Evolutionary conservation across 2,329 filamentous ascomycete species (phyloP).

Genomic region (Chalara sp.): DNA sequence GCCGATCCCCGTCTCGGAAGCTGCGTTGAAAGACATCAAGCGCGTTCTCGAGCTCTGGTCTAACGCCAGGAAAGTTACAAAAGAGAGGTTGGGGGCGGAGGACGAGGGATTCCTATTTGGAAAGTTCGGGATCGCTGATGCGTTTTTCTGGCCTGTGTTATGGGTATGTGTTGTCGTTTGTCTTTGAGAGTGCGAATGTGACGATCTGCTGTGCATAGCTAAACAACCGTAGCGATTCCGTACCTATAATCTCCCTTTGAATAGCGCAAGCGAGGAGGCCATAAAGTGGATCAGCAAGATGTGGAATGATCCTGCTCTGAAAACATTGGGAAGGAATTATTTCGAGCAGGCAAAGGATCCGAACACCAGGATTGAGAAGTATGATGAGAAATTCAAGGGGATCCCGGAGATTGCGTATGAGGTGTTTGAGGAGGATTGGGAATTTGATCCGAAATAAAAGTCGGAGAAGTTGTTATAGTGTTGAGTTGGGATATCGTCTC

Average conservation of each 20-base stretch:
- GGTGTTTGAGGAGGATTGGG: slow-evolving; percentile 20
- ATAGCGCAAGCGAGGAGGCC: slow-evolving; percentile 17
- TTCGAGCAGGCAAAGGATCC: slow-evolving; percentile 21
- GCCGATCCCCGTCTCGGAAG: slow-evolving; percentile 15
- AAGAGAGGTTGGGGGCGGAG: slow-evolving; percentile 9
- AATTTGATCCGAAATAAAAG: not conserved
- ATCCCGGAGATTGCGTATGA: slow-evolving; percentile 15
- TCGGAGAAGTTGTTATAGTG: no score
- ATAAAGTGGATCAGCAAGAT: slow-evolving; percentile 24
- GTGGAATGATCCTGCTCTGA: slow-evolving; percentile 24
- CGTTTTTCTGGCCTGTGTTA: slow-evolving; percentile 27
- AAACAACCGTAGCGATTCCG: slow-evolving; percentile 18
- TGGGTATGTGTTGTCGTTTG: slow-evolving; percentile 18
- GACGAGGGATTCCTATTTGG: slow-evolving; percentile 25
- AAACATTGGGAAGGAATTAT: slow-evolving; percentile 17
- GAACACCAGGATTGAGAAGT: slow-evolving; percentile 14
- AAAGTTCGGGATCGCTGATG: slow-evolving; percentile 24
- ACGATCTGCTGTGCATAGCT: not conserved
- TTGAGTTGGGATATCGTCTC: no score
- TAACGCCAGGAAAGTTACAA: slow-evolving; percentile 11
- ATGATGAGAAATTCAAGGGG: slow-evolving; percentile 21
- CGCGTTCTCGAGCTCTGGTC: slow-evolving; percentile 22
- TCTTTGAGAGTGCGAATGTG: not conserved
- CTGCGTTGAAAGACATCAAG: slow-evolving; percentile 16
- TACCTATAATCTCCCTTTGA: slow-evolving; percentile 23